Percentiles rank a stretch among this genome's conserved stretches.
Conservation (phyloP, 2,329 filamentous ascomycete genomes). For the Cercospora sojina region DNA sequence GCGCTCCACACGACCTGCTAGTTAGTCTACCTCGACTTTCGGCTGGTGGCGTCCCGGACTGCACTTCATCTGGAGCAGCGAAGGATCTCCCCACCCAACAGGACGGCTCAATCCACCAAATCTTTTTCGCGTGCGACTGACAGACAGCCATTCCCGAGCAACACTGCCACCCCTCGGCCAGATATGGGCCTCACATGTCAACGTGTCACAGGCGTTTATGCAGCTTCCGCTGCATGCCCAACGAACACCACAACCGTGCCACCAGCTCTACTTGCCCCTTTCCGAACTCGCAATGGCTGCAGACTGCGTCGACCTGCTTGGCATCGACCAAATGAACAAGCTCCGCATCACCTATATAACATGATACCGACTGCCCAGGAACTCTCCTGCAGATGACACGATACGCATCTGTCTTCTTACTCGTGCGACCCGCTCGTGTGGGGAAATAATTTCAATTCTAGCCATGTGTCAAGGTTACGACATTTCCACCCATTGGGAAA, state of each 20-base stretch:
- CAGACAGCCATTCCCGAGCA: background rate
- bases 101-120: background rate
- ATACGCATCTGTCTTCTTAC: background rate
- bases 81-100: background rate
- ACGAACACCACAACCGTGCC: background rate
- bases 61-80: slow-evolving; percentile 6
- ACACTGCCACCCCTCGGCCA: background rate
- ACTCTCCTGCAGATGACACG: background rate
- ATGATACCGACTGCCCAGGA: background rate
- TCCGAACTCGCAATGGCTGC: background rate
- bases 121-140: background rate
- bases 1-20: no score
- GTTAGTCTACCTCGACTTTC: slow-evolving; percentile 7
- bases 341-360: background rate
- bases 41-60: slow-evolving; percentile 14
- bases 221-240: background rate
- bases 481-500: background rate
- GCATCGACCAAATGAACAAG: background rate
- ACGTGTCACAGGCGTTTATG: background rate
- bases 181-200: background rate
- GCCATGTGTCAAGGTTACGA: background rate
- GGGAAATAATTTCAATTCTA: background rate
- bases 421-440: background rate
- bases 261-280: background rate
- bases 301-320: background rate